Base-by-base conservation (phyloP, 768 basidiomycete species). In the Russula sp. region DNA sequence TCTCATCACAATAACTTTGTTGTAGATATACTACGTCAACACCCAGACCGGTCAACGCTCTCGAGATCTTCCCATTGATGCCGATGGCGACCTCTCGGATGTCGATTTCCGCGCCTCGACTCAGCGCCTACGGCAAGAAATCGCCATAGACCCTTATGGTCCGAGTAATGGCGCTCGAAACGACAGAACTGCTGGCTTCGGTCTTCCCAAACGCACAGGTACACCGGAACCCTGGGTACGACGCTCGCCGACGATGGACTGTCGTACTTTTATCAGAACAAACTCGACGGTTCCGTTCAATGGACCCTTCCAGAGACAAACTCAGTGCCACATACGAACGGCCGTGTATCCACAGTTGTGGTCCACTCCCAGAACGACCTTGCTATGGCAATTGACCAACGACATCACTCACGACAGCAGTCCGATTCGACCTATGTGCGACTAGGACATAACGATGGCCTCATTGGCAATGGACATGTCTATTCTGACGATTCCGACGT, bases 11-110 rank as follows among this genome's bases (percentile, higher is more conserved):
- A 10, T 13, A 34, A 55, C 57, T n/a, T 52, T n/a, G n/a, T 24
- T 28, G 38, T 34, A 97, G 94, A 94, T 99, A 73, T 95, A 87
- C 79, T 99, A 98, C 76, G 83, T 92, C 67, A 99, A 98, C 72
- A 92, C 92, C 2, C 83, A 89, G 69, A 92, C 90, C 6, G 90
- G 90, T 36, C 83, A 92, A 73, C 85, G 84, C 48, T 87, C 93
- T 30, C 83, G 87, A 69, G 92, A 97, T 69, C 76, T 96, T n/a
- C 94, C 94, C 26, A 78, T 79, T 53, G 90, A 91, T 72, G 76
- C 80, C 13, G 87, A 89, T 55, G 82, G 83, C 52, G 87, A 88
- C 52, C 75, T 78, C 40, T 83, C 85, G 1, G 86, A 88, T 63
- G 81, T 79, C 38, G 87, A 88, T 62, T 77, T 88, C 46, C 83